Percentiles rank a stretch among this genome's conserved stretches.
These are phyloP conservation scores for Metschnikowia proteae DNA, from an alignment of 805 yeast species.

Conservation along the genomic window DNA sequence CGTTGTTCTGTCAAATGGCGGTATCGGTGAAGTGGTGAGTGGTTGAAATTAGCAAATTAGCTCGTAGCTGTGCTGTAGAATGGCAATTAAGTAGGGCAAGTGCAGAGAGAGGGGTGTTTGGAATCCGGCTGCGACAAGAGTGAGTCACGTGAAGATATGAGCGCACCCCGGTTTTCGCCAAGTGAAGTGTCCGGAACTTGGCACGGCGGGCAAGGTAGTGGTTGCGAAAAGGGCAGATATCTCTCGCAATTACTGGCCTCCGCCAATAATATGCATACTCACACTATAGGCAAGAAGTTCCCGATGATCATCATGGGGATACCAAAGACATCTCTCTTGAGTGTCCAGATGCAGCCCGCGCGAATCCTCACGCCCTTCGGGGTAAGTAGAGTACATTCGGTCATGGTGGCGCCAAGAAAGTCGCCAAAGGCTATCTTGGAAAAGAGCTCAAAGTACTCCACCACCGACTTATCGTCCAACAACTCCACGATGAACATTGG, in stretches of 20 bases:
- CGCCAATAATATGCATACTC: constrained; percentile 5
- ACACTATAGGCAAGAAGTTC: constrained; percentile 77
- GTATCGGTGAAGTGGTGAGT: too few species aligned
- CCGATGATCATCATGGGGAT: constrained; percentile 97
- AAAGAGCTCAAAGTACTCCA: constrained; percentile 84
- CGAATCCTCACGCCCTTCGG: constrained; percentile 55
- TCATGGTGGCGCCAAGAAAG: constrained; percentile 80
- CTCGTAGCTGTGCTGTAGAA: neutral
- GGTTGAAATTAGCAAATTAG: neutral
- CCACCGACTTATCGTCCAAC: constrained; percentile 81
- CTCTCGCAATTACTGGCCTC: too few species aligned
- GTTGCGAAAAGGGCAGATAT: too few species aligned
- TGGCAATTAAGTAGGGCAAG: neutral
- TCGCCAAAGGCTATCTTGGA: constrained; percentile 87
- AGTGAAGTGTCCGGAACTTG: too few species aligned
- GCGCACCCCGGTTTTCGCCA: neutral
- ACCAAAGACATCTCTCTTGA: constrained; percentile 92
- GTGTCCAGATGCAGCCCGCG: constrained; percentile 87
- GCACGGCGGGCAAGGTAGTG: too few species aligned
- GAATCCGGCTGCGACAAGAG: neutral
- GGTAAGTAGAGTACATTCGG: constrained; percentile 75
- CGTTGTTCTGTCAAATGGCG: too few species aligned
- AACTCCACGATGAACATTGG: constrained; percentile 75
- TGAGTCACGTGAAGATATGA: constrained; percentile 1
- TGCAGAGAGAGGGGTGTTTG: constrained; percentile 2